phyloP scores from a whole-genome alignment of 2,329 filamentous ascomycete species.

The Ophiocordyceps camponoti-saundersi region DNA sequence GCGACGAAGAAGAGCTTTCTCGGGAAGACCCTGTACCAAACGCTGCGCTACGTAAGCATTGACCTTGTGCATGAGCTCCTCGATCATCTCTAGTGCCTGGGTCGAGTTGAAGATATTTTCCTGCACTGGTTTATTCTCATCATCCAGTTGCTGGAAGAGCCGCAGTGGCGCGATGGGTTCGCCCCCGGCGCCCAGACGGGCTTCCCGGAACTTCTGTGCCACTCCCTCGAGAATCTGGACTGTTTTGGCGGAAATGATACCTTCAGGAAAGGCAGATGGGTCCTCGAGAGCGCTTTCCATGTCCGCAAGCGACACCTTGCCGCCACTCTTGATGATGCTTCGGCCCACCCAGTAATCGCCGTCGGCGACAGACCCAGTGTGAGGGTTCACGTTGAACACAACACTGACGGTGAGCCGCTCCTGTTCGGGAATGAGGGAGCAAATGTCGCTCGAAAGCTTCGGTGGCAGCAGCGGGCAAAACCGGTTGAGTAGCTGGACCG shows the following conservation, averaged over 20 bases:
- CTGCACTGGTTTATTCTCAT: slow-evolving; percentile 94
- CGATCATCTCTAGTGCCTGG: slow-evolving; percentile 76
- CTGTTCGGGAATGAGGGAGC: slow-evolving; percentile 72
- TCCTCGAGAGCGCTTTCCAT: slow-evolving; percentile 69
- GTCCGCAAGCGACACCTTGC: slow-evolving; percentile 69
- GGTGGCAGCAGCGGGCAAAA: slow-evolving; percentile 75
- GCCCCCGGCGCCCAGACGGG: slow-evolving; percentile 63
- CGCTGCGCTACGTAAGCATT: slow-evolving; percentile 82
- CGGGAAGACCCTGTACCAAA: slow-evolving; percentile 60
- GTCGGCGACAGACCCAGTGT: slow-evolving; percentile 63
- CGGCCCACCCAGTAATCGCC: slow-evolving; percentile 90
- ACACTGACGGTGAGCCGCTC: slow-evolving; percentile 86
- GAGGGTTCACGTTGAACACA: slow-evolving; percentile 75
- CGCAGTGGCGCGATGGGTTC: slow-evolving; percentile 72
- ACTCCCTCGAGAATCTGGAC: slow-evolving; percentile 69
- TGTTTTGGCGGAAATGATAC: slow-evolving; percentile 53
- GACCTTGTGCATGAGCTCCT: slow-evolving; percentile 87
- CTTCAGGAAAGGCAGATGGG: slow-evolving; percentile 41
- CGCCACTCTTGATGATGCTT: slow-evolving; percentile 79
- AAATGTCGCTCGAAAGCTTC: slow-evolving; percentile 72
- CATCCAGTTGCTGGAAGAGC: slow-evolving; percentile 82
- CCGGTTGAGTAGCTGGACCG: slow-evolving; percentile 85
- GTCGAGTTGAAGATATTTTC: slow-evolving; percentile 92
- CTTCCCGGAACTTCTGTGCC: slow-evolving; percentile 79
- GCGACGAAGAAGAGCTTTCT: slow-evolving; percentile 82